Evolutionary conservation across 352 stramenopile genomes (phyloP), one percentile per base, ranked within the genome.

Genomic region (Globisporangium lucens): DNA sequence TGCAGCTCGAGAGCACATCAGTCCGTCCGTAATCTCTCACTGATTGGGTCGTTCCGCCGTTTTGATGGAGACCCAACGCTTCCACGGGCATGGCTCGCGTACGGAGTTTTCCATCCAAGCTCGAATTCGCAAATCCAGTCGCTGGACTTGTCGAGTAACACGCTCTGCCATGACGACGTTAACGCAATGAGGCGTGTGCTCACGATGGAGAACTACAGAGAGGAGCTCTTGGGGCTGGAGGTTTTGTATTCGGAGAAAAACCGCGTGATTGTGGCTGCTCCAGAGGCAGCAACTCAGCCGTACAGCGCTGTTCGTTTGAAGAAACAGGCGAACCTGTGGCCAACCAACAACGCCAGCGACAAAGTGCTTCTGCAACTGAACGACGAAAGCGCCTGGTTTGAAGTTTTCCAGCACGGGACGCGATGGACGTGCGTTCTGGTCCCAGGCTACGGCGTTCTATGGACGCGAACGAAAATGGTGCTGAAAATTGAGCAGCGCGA

Each of bases 121-220:
- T 80, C 68, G 1, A 70, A 57, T 20, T 74, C 69, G 36, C 56
- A 27, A 24, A 62, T 75, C 15, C 53, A 9, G 30, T 27, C 57
- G 22, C 43, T 89, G 27, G 75, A 89, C 58, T 27, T 89, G 2
- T 87, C 80, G 15, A 61, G 67, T 27, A 85, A 83, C 36, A 52
- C 75, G 3, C 33, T 89, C 22, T 63, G 68, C 12, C 61, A 70
- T 2, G 69, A 79, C 56, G 74, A 80, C 15, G 66, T 77, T 7
- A 56, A 55, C 9, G 60, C 68, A 0, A 66, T 83, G 20, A 60
- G 56, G 27, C 61, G 73, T 4, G 27, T 77, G 24, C 56, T 62
- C 36, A 53, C 51, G 22, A 64, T 58, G 8, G 63, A 15, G 4
- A 66, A 56, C 30, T 56, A 35, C 10, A n/a, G 29, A 13, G 41